Base-by-base conservation (phyloP, 768 basidiomycete species). In the Termitomyces sp. region DNA sequence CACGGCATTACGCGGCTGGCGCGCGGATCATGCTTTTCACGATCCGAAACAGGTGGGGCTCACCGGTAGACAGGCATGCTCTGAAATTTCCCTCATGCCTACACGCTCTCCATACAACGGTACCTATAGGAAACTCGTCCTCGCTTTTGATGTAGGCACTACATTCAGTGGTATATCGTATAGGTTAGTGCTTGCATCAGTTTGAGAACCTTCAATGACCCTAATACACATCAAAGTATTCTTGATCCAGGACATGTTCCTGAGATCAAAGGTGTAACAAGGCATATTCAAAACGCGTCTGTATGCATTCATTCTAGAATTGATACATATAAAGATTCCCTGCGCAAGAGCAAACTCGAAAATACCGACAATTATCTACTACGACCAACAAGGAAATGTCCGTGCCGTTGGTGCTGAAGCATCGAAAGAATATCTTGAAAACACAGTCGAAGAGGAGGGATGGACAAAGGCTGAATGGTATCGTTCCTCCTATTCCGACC, bases 71-170 rank as follows among this genome's bases (percentile, higher is more conserved):
- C n/a, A n/a, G n/a, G n/a, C n/a, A n/a, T n/a, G n/a, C n/a, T n/a
- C n/a, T n/a, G n/a, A n/a, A n/a, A n/a, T n/a, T n/a, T n/a, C n/a
- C n/a, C n/a, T n/a, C n/a, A 69, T 64, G 62, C 50, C 61, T n/a
- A 36, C 59, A 45, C 66, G 78, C 64, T 61, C 68, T 33, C 72
- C 74, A 2, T 80, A 78, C 68, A 65, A 62, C 32, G 82, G 81
- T 18, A n/a, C 69, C 8, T 57, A 63, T 32, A 74, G 76, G 39
- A 76, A 76, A 56, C 68, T 83, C 6, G 75, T 82, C 5, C 60
- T 83, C 26, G 80, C 80, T 0, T 79, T 84, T 37, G 82, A 84
- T 55, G 65, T 83, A 2, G 82, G 82, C 8, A 83, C 79, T 1
- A 83, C 79, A 2, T 81, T 68, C 47, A 82, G 81, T 34, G 79